phyloP scores from a whole-genome alignment of 179 eudicot genomes.

The Spergularia azorica region DNA sequence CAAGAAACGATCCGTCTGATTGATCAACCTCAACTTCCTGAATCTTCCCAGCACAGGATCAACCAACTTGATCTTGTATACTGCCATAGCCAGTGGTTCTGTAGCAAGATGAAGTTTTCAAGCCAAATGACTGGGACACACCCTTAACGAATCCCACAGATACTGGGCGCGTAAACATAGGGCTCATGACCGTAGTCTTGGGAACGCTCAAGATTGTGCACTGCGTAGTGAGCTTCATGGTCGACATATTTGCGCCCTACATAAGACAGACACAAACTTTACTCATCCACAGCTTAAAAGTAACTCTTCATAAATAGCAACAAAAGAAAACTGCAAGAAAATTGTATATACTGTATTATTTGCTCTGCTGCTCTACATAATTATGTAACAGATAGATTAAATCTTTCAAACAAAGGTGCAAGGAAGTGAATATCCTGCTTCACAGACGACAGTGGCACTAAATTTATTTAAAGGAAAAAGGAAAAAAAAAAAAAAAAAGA shows the following conservation, averaged over 20 bases:
- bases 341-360: not conserved
- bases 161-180: conserved; percentile 39
- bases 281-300: not conserved
- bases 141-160: conserved; percentile 42
- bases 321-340: not conserved
- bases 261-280: not conserved
- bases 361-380: not conserved
- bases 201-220: conserved; percentile 37
- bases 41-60: conserved; percentile 77
- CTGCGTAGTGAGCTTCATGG: conserved; percentile 46
- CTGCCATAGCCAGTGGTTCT: conserved; percentile 62
- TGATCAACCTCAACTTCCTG: conserved; percentile 64
- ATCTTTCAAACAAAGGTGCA: too few species aligned
- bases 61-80: conserved; percentile 69
- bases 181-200: conserved; percentile 23
- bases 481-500: too few species aligned
- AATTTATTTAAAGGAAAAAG: too few species aligned
- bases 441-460: too few species aligned
- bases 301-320: not conserved
- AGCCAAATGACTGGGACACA: conserved; percentile 49
- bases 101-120: conserved; percentile 45
- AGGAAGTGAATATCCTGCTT: too few species aligned
- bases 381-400: too few species aligned
- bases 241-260: conserved; percentile 48
- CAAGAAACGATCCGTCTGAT: conserved; percentile 86